These are phyloP conservation scores for Cotoneaster glaucophyllus DNA, from an alignment of 306 rosid genomes.

Conservation along the genomic window DNA sequence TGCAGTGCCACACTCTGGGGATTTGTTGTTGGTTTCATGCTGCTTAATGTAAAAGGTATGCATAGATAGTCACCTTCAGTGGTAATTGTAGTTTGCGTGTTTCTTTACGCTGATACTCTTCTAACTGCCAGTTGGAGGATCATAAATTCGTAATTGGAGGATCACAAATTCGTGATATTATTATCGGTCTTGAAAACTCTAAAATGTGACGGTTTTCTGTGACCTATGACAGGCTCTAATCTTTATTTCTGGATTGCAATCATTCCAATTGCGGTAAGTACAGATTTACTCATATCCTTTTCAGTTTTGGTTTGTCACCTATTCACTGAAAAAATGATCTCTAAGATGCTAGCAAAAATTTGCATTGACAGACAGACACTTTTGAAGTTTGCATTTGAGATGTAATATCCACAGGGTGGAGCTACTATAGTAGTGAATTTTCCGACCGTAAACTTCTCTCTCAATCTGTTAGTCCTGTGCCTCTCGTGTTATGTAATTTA, in stretches of 20 bases:
- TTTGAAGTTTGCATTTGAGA: background rate
- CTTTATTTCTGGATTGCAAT: constrained; percentile 97
- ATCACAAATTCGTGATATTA: background rate
- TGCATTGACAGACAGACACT: background rate
- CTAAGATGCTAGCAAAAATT: background rate
- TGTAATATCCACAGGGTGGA: background rate
- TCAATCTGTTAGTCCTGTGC: constrained; percentile 1
- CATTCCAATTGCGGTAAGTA: constrained; percentile 75
- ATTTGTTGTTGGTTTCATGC: constrained; percentile 91
- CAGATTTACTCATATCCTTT: constrained; percentile 10
- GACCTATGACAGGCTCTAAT: constrained; percentile 67
- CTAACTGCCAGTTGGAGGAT: background rate
- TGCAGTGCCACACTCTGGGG: constrained; percentile 94
- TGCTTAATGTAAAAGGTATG: constrained; percentile 85
- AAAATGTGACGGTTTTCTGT: constrained; percentile 12
- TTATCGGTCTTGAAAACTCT: constrained; percentile 14
- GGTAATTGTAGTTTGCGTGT: background rate
- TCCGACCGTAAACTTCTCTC: background rate
- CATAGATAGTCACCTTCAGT: background rate
- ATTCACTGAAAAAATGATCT: background rate
- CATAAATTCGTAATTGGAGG: background rate
- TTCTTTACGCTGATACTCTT: background rate
- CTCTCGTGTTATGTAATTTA: constrained; percentile 1
- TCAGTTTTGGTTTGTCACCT: background rate
- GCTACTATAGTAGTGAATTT: background rate